Conservation (phyloP, 331 rosid genomes). For the Stylosanthes scabra region DNA sequence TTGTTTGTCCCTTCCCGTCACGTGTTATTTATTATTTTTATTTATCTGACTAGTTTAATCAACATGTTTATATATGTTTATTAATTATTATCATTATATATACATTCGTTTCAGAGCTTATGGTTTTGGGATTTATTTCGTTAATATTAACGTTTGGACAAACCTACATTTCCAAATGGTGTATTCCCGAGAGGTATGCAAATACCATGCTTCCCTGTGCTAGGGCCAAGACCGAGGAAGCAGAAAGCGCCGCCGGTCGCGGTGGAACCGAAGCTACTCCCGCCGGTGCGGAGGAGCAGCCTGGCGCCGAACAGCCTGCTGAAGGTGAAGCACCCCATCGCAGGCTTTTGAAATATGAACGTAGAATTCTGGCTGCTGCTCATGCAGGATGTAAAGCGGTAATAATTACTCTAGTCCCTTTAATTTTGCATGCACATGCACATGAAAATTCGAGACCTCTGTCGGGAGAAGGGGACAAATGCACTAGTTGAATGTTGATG, state of each 20-base stretch:
- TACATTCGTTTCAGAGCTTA: conserved; percentile 71
- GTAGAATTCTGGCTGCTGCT: conserved; percentile 59
- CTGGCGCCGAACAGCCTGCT: neutral
- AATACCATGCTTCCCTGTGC: conserved; percentile 81
- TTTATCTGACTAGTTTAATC: neutral
- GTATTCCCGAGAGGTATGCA: conserved; percentile 57
- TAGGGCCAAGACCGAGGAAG: conserved; percentile 1
- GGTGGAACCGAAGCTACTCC: neutral
- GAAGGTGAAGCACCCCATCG: conserved; percentile 57
- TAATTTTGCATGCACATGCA: too few relatives aligned
- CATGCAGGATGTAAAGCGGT: conserved; percentile 31
- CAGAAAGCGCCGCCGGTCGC: neutral
- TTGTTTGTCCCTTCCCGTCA: neutral
- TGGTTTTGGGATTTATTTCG: conserved; percentile 96
- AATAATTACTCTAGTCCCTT: too few relatives aligned
- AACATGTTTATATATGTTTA: neutral
- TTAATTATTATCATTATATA: too few relatives aligned
- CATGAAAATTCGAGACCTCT: too few relatives aligned
- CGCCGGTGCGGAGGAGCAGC: neutral
- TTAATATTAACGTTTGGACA: conserved; percentile 87
- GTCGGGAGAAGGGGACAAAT: too few relatives aligned
- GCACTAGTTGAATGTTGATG: neutral
- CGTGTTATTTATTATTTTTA: neutral
- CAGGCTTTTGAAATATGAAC: conserved; percentile 69
- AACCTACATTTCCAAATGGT: conserved; percentile 60